A percentile compares a stretch with the other conserved stretches of the same genome.
phyloP scores from a whole-genome alignment of 2,329 filamentous ascomycete genomes.

The Chrysosporium queenslandicum region DNA sequence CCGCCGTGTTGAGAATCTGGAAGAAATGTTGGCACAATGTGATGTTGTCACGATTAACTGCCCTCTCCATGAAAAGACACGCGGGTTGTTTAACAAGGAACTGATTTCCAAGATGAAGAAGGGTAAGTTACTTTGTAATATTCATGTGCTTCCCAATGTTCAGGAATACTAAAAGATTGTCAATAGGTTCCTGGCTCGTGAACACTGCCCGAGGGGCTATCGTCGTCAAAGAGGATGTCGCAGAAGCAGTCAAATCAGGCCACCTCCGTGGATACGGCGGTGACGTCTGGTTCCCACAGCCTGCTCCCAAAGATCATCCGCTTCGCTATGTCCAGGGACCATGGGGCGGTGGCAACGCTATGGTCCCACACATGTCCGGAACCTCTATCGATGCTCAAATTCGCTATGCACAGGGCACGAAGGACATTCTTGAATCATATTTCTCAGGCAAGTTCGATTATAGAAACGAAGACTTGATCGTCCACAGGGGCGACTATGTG shows the following conservation, averaged over 20 bases:
- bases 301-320: constrained; percentile 82
- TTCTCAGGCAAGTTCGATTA: constrained; percentile 82
- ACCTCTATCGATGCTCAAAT: constrained; percentile 97
- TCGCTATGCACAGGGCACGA: constrained; percentile 77
- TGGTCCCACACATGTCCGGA: constrained; percentile 98
- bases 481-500: constrained; percentile 80
- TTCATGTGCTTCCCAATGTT: background rate
- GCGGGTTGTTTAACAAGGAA: constrained; percentile 96
- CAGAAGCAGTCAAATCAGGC: constrained; percentile 79
- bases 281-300: constrained; percentile 84
- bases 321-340: constrained; percentile 89
- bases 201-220: constrained; percentile 99
- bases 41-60: constrained; percentile 99
- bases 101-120: constrained; percentile 98
- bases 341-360: constrained; percentile 95
- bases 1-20: constrained; percentile 75
- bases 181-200: constrained; percentile 76
- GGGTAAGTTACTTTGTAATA: constrained; percentile 42
- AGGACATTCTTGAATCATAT: constrained; percentile 86
- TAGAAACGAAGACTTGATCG: constrained; percentile 79
- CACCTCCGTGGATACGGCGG: constrained; percentile 50
- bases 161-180: background rate
- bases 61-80: constrained; percentile 96
- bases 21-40: constrained; percentile 89
- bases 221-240: constrained; percentile 98